Evolutionary conservation across 2,329 filamentous ascomycete species (phyloP).

Genomic region (Fusarium begoniae): DNA sequence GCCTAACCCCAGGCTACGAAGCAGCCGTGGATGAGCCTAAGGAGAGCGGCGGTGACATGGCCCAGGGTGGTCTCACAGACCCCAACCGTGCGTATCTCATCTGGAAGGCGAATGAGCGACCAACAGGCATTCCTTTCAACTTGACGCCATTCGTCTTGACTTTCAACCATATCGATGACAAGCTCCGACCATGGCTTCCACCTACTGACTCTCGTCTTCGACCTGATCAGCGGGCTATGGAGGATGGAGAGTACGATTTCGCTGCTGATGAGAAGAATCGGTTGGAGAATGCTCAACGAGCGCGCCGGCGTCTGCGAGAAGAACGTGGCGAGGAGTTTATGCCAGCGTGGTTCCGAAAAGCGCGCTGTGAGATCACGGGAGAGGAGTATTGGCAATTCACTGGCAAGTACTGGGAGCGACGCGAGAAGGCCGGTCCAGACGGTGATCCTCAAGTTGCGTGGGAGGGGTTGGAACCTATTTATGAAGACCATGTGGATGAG

Average conservation of each 20-base stretch:
- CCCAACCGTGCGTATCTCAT: constrained; percentile 85
- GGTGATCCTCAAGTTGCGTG: constrained; percentile 66
- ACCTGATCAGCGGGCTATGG: constrained; percentile 97
- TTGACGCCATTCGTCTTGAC: constrained; percentile 95
- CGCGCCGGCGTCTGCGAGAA: constrained; percentile 77
- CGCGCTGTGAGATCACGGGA: constrained; percentile 79
- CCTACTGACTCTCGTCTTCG: constrained; percentile 94
- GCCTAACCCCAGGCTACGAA: constrained; percentile 90
- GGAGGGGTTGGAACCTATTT: constrained; percentile 82
- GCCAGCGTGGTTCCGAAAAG: constrained; percentile 86
- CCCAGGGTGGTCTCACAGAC: constrained; percentile 65
- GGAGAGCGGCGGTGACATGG: constrained; percentile 47
- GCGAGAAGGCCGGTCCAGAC: constrained; percentile 69
- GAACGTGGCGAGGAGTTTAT: constrained; percentile 80
- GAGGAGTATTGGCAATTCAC: constrained; percentile 92
- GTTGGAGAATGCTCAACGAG: constrained; percentile 90
- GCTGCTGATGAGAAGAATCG: constrained; percentile 94
- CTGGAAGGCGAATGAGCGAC: constrained; percentile 88
- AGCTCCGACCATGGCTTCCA: constrained; percentile 78
- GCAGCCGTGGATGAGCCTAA: constrained; percentile 70
- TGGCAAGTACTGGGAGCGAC: constrained; percentile 85
- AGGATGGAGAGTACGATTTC: constrained; percentile 95
- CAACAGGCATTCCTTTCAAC: constrained; percentile 92
- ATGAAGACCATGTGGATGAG: constrained; percentile 49
- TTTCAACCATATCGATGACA: constrained; percentile 90